Percentiles rank a stretch among this genome's conserved stretches.
These are phyloP conservation scores for Didymella sp. DNA, from an alignment of 2,329 filamentous ascomycete genomes.

Conservation along the genomic window DNA sequence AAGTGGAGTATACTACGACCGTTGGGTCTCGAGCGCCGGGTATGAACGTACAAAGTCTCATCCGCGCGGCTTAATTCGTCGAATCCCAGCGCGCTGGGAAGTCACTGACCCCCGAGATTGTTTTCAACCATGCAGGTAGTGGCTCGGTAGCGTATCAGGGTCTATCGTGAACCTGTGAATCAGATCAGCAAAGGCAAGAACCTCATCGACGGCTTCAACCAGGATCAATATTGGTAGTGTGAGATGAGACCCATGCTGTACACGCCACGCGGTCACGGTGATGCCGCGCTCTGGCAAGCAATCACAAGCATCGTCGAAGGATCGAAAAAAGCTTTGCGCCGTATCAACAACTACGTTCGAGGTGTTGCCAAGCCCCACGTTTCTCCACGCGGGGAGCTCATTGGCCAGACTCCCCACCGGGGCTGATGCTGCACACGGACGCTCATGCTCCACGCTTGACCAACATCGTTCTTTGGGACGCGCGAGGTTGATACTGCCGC, in stretches of 20 bases:
- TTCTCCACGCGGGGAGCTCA: constrained; percentile 3
- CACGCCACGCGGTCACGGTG: constrained; percentile 9
- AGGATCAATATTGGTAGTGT: not conserved
- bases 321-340: constrained; percentile 13
- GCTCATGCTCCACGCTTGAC: constrained; percentile 9
- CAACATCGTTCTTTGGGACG: constrained; percentile 11
- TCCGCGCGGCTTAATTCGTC: constrained; percentile 5
- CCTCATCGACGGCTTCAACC: not conserved
- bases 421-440: constrained; percentile 12
- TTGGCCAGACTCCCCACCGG: constrained; percentile 4
- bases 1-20: constrained; percentile 11
- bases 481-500: constrained; percentile 13
- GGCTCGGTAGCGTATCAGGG: not conserved
- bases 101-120: not conserved
- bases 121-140: not conserved
- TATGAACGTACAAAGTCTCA: not conserved
- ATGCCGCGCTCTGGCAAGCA: constrained; percentile 13
- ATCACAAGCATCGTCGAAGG: constrained; percentile 10
- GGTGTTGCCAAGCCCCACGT: constrained; percentile 16
- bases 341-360: constrained; percentile 1
- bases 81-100: not conserved
- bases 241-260: not conserved
- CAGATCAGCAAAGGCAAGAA: not conserved
- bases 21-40: constrained; percentile 7
- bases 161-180: not conserved